Base-by-base conservation (phyloP, 805 yeast species). In the Brettanomyces nanus region DNA sequence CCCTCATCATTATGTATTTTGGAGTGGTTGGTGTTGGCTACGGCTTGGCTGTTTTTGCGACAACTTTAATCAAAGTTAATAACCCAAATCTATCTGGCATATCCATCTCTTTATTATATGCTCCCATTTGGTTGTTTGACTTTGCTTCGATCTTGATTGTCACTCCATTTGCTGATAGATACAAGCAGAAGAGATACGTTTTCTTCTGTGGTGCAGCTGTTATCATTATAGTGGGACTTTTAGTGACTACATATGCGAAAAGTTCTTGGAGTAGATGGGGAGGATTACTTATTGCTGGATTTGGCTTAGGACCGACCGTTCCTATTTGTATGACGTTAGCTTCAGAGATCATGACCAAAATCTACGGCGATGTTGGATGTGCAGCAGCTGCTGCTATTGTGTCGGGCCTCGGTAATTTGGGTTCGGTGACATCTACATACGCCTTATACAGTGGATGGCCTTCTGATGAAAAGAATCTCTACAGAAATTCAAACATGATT, bases 1-100 rank as follows among this genome's bases (percentile, higher is more conserved):
- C 95, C 1, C 59, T 86, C 42, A 65, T 84, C 32, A 66, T 85
- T 61, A 85, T 85, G 95, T 85, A 85, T 61, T 86, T 85, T 55
- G 95, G 95, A 15, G 95, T 83, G 17, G 95, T 85, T 19, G 95
- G 95, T 33, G 76, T 85, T n/a, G 95, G 95, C 1, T 79, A 71
- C 51, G 95, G 95, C 23, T 63, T 85, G 35, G 87, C 87, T 23
- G 90, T 80, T 17, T 85, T 81, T 59, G 95, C 89, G 4, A 79
- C 95, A 3, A 77, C 90, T 6, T 73, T 85, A 47, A 80, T 85
- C 49, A 59, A 68, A 35, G 71, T 73, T 4, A 76, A 80, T 45
- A 77, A 83, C 53, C 80, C 90, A 2, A 46, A 53, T 5, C 64
- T 82, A 45, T 59, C 77, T 2, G 75, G 85, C 3, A 81, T 86